Evolutionary conservation across 148 eudicot genomes (phyloP), one percentile per base, ranked within the genome.

Genomic region (Chenopodium formosanum): DNA sequence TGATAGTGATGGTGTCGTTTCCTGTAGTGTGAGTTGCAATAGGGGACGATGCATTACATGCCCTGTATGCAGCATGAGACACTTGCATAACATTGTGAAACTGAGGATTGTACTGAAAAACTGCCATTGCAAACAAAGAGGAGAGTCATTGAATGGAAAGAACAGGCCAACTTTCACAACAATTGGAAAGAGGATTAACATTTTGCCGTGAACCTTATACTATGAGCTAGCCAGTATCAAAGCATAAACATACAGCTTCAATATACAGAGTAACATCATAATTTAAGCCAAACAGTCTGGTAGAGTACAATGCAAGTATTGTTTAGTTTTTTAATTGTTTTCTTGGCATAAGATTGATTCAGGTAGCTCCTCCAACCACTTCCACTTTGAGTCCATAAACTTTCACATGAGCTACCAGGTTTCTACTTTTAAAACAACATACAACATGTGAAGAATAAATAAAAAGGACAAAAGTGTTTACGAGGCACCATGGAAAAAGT

Each of bases 21-120:
- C 97, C 98, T 1, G 91, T 84, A 9, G 97, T 90, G 86, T 92
- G 88, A 60, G 96, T 92, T 3, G 93, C 86, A 13, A 95, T 92
- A 1, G 98, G 97, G 22, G 89, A 84, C 3, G 97, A 90, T 0
- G 87, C 89, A 72, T 93, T 91, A 87, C 98, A 95, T 4, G 91
- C 67, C 83, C 80, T 78, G 88, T 85, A 95, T n/a, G 87, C 92
- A 0, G 76, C 56, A 77, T 93, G 97, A 58, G 44, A 87, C 22
- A 95, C 97, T 93, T 92, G 98, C 97, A 95, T 90, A 71, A 95
- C 98, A 58, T 95, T 93, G 92, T 95, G 98, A 75, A 92, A 93
- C 60, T 93, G 94, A 6, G 93, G 90, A 25, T 80, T 87, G 92
- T 95, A 95, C 68, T 86, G 75, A 74, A 95, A 95, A 79, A 87